A percentile compares a stretch with the other conserved stretches of the same genome.
Conservation (phyloP, 768 basidiomycete genomes). For the Boletus rufocinnamomeus region DNA sequence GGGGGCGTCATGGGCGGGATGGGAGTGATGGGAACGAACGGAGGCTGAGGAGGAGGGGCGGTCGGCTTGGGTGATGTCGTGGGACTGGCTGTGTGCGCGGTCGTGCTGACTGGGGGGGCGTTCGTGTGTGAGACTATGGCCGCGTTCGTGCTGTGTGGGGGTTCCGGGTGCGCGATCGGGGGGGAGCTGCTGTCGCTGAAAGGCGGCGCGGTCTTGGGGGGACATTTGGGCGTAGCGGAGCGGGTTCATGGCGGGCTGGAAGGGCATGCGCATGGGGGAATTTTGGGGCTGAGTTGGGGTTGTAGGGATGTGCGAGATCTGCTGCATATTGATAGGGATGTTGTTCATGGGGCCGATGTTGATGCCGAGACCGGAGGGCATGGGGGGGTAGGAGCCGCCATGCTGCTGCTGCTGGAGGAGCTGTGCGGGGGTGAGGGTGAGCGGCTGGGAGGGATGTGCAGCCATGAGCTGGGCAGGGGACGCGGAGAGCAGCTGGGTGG, state of each 20-base stretch:
- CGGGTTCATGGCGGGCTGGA: slow-evolving; percentile 18
- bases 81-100: slow-evolving; percentile 26
- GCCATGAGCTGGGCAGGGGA: slow-evolving; percentile 27
- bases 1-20: slow-evolving; percentile 20
- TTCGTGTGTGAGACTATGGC: slow-evolving; percentile 23
- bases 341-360: slow-evolving; percentile 2
- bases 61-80: slow-evolving; percentile 26
- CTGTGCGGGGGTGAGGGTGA: slow-evolving; percentile 40
- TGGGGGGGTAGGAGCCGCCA: slow-evolving; percentile 13
- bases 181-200: slow-evolving; percentile 33
- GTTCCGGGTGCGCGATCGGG: slow-evolving; percentile 23
- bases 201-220: slow-evolving; percentile 30
- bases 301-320: slow-evolving; percentile 22
- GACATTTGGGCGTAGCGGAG: slow-evolving; percentile 33
- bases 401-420: slow-evolving; percentile 40
- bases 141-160: slow-evolving; percentile 27
- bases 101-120: slow-evolving; percentile 30
- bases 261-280: slow-evolving; percentile 23
- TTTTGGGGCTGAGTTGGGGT: slow-evolving; percentile 26
- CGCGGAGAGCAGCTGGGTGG: slow-evolving; percentile 6
- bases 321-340: slow-evolving; percentile 23
- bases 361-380: slow-evolving; percentile 3
- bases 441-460: slow-evolving; percentile 12
- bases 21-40: slow-evolving; percentile 31
- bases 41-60: slow-evolving; percentile 33